Conservation (phyloP, 495 filamentous ascomycete genomes). For the Chaetomium fimeti region DNA sequence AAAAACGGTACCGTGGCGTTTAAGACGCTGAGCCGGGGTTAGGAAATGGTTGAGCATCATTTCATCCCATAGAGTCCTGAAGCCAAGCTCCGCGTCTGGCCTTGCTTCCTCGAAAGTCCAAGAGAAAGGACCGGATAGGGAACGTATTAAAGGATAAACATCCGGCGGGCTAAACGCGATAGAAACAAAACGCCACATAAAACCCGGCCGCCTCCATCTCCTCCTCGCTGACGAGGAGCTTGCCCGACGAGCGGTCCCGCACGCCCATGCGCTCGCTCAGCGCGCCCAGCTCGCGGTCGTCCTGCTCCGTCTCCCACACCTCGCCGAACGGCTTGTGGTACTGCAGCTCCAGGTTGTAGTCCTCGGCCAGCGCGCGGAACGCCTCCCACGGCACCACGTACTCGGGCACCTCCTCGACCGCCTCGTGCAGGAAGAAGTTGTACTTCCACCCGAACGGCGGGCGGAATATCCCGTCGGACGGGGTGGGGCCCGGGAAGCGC, state of each 20-base stretch:
- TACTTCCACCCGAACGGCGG: conserved; percentile 98
- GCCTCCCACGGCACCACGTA: conserved; percentile 98
- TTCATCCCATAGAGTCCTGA: background rate
- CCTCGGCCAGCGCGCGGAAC: conserved; percentile 89
- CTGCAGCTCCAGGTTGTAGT: conserved; percentile 92
- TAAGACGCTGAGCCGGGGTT: no score
- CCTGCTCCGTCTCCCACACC: conserved; percentile 85
- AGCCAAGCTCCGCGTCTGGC: background rate
- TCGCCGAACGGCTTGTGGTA: conserved; percentile 88
- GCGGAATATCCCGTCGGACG: conserved; percentile 78
- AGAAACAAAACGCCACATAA: conserved; percentile 91
- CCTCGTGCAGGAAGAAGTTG: conserved; percentile 91
- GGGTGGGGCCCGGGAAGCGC: conserved; percentile 76
- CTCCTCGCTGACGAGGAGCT: conserved; percentile 66
- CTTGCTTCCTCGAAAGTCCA: background rate
- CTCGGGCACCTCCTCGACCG: conserved; percentile 93
- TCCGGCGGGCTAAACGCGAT: conserved; percentile 63
- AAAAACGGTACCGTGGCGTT: no score
- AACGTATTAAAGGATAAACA: no score
- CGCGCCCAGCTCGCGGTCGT: conserved; percentile 71
- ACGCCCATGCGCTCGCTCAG: conserved; percentile 95
- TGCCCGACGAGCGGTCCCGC: conserved; percentile 64
- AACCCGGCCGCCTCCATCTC: conserved; percentile 91
- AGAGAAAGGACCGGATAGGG: background rate
- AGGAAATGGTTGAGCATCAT: no score